A percentile compares a stretch with the other conserved stretches of the same genome.
Evolutionary conservation across 2,329 filamentous ascomycete species (phyloP).

Genomic region (Monilinia fructicola): DNA sequence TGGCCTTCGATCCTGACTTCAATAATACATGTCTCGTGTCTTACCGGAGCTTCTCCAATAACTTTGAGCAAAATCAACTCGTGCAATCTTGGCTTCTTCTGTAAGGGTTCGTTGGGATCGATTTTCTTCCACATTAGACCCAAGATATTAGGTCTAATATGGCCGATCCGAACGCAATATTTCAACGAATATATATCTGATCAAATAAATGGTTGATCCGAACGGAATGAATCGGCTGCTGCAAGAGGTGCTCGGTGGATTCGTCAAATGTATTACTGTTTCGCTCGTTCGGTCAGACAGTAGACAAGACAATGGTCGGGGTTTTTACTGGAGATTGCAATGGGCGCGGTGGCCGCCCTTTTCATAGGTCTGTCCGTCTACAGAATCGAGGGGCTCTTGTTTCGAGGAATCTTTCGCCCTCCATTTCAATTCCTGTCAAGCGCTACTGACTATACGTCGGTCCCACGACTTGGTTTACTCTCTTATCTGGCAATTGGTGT

Average conservation of each 20-base stretch:
- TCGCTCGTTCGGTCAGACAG: background rate
- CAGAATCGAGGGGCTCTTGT: slow-evolving; percentile 5
- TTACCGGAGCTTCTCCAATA: background rate
- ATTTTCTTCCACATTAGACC: no score
- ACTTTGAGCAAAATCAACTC: background rate
- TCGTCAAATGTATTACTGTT: slow-evolving; percentile 8
- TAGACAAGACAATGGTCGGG: background rate
- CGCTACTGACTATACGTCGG: slow-evolving; percentile 13
- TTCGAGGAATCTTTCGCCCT: slow-evolving; percentile 4
- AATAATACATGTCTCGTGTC: background rate
- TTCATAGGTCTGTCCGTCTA: slow-evolving; percentile 4
- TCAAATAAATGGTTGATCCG: no score
- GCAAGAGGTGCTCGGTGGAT: slow-evolving; percentile 1
- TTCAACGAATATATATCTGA: no score
- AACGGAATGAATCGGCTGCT: slow-evolving; percentile 6
- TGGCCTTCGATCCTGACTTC: background rate
- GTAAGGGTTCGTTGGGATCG: no score
- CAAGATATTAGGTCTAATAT: no score
- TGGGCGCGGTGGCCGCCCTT: background rate
- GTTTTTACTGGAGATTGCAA: background rate
- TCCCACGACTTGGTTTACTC: slow-evolving; percentile 4
- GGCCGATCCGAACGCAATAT: no score
- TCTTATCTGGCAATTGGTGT: slow-evolving; percentile 9
- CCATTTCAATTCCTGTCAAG: slow-evolving; percentile 13
- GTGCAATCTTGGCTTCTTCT: slow-evolving; percentile 12